These are phyloP conservation scores for Aspergillus steynii DNA, from an alignment of 495 filamentous ascomycete species.

Conservation along the genomic window DNA sequence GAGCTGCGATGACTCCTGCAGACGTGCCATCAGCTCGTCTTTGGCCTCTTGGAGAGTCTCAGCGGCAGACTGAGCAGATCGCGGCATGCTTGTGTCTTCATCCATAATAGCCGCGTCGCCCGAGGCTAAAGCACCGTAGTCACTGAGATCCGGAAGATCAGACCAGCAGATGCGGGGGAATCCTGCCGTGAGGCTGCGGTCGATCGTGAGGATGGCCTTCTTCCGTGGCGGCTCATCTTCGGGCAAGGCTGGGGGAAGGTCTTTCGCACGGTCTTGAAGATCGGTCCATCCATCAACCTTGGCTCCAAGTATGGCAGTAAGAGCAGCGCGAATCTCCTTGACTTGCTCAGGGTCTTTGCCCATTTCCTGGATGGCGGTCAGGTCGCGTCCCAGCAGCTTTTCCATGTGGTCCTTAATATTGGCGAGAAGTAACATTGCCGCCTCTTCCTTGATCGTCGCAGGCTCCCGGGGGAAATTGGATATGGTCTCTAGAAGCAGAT, in stretches of 20 bases:
- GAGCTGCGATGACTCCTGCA: constrained; percentile 51
- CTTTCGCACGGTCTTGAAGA: constrained; percentile 45
- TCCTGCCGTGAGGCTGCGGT: constrained; percentile 44
- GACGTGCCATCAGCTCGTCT: constrained; percentile 58
- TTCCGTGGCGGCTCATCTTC: constrained; percentile 43
- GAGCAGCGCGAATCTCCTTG: constrained; percentile 46
- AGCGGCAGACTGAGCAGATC: constrained; percentile 55
- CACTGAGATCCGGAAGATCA: constrained; percentile 47
- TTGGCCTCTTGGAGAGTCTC: constrained; percentile 56
- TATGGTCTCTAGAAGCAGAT: constrained; percentile 47
- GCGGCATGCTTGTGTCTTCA: constrained; percentile 52
- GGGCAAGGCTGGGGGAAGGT: constrained; percentile 40
- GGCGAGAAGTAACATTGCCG: constrained; percentile 49
- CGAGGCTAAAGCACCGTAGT: constrained; percentile 34
- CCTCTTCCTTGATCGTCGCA: constrained; percentile 51
- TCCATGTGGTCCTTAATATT: constrained; percentile 55
- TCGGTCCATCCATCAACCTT: constrained; percentile 52
- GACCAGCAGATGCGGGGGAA: constrained; percentile 51
- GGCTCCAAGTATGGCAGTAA: constrained; percentile 48
- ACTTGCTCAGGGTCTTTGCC: constrained; percentile 49
- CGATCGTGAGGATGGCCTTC: constrained; percentile 46
- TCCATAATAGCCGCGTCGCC: constrained; percentile 42
- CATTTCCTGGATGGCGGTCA: constrained; percentile 52
- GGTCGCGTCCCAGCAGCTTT: constrained; percentile 45
- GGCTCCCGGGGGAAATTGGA: constrained; percentile 50